Base-by-base conservation (phyloP, 148 eudicot species). In the Pharnaceum exiguum region DNA sequence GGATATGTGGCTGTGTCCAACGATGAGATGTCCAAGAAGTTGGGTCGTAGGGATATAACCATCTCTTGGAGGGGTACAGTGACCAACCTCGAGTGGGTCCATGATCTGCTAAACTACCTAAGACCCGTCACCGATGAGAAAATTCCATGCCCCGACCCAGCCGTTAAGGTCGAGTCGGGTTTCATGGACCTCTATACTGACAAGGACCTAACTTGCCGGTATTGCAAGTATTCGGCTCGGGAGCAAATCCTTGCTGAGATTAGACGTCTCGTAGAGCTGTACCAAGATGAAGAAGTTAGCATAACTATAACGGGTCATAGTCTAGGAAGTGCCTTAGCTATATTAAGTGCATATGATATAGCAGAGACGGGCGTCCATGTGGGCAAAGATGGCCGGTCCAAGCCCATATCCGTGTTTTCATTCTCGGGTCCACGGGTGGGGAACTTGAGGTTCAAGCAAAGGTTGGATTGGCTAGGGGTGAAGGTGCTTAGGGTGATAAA, bases 51-150 rank as follows among this genome's bases (percentile, higher is more conserved):
- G 1, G 96, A 88, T 26, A 70, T 88, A 11, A 52, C 70, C 28
- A 59, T 88, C 2, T 76, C 80, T 5, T 88, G 96, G 91, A 65
- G 96, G 43, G 91, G 91, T 15, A 88, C 96, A 3, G 86, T 82
- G 55, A 79, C 86, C 46, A 64, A 74, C 5, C 72, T 76, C 2
- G 91, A 88, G 35, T 76, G 80, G 88, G 33, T 88, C 9, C 73
- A 71, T 5, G 96, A 84, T 18, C 21, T 84, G 10, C 80, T 77
- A 82, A 82, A 80, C 63, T 71, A 59, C 36, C 59, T 79, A 0
- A 51, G 60, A 21, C 76, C 88, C 0, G 60, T 82, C 1, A 62
- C 68, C 0, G 24, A 62, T 0, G 76, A 73, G 17, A 33, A 60
- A 11, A 77, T 82, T 44, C 83, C 86, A 0, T 77, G 86, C 25